Base-by-base conservation (phyloP, 2,329 filamentous ascomycete species). In the Pseudogymnoascus sp. region DNA sequence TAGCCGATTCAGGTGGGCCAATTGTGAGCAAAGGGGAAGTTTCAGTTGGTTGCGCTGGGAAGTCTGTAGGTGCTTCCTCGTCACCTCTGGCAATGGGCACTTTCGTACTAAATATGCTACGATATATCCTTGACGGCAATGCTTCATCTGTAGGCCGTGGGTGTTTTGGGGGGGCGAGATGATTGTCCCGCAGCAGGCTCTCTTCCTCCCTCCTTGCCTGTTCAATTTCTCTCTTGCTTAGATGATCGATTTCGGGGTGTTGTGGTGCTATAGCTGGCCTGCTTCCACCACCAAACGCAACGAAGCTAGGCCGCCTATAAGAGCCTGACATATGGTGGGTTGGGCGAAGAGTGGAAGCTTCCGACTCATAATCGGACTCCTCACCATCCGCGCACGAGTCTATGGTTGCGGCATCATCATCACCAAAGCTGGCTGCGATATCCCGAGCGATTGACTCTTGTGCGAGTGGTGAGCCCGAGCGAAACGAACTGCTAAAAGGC, bases 271-370 rank as follows among this genome's bases (percentile, higher is more conserved):
- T 80, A 4, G 88, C 83, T 3, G 88, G 87, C 62, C 91, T 82
- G 1, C 86, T 82, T 23, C 87, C 87, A 11, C 88, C 89, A 62
- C 87, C 87, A 65, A 84, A 90, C 31, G 88, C 87, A 47, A 95
- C 87, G 71, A 87, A 89, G 68, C 86, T 89, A 0, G 91, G 90
- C 53, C 91, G 84, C 63, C 89, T 85, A 76, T 95, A 96, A 33
- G 84, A 84, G 36, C 83, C 82, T 17, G 81, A 79, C 77, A 88
- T 80, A 15, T 84, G 83, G 65, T 78, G 76, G 66, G 78, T 67
- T 28, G 70, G 74, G 17, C 74, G 67, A 36, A 72, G 62, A 67
- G 63, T 78, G 64, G 66, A 75, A 63, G 68, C 74, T 73, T 67
- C 74, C 74, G 17, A 73, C 1, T 68, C 69, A 80, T 81, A 72